These are phyloP conservation scores for Lanmaoa pseudosensibilis DNA, from an alignment of 768 basidiomycete species.

Conservation along the genomic window DNA sequence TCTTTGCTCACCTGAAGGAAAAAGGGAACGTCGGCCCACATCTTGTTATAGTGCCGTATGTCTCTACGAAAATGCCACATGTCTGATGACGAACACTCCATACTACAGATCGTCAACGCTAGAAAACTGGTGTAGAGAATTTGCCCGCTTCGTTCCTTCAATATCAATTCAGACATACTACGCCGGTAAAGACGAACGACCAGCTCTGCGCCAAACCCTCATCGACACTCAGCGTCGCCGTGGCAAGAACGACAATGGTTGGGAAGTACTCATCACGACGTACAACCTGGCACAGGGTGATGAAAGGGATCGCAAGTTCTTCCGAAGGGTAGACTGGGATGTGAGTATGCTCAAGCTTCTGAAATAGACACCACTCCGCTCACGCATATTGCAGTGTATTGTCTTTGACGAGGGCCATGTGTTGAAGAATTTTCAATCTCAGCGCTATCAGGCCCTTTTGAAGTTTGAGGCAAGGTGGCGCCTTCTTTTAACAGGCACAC, in stretches of 20 bases:
- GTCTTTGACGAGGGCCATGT: conserved; percentile 98
- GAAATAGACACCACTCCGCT: not conserved
- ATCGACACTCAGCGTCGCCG: conserved; percentile 53
- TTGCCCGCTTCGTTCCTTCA: conserved; percentile 83
- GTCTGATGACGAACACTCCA: conserved; percentile 7
- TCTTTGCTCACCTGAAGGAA: conserved; percentile 87
- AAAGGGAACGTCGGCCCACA: conserved; percentile 80
- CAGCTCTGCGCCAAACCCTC: conserved; percentile 69
- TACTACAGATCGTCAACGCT: conserved; percentile 81
- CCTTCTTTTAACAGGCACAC: conserved; percentile 91
- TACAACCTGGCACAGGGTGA: conserved; percentile 93
- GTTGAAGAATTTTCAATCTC: conserved; percentile 97
- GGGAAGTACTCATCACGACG: conserved; percentile 95
- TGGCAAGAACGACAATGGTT: conserved; percentile 55
- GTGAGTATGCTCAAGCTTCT: conserved; percentile 47
- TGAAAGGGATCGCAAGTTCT: conserved; percentile 86
- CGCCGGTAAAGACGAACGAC: conserved; percentile 85
- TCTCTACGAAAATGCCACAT: conserved; percentile 16
- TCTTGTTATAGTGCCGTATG: conserved; percentile 93
- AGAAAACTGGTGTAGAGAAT: conserved; percentile 99
- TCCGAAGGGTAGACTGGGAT: conserved; percentile 88
- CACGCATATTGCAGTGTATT: conserved; percentile 58
- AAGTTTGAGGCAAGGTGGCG: conserved; percentile 88
- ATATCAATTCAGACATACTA: conserved; percentile 92
- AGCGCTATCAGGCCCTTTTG: conserved; percentile 87